Conservation (phyloP, 805 yeast species). For the Torulaspora indica region DNA sequence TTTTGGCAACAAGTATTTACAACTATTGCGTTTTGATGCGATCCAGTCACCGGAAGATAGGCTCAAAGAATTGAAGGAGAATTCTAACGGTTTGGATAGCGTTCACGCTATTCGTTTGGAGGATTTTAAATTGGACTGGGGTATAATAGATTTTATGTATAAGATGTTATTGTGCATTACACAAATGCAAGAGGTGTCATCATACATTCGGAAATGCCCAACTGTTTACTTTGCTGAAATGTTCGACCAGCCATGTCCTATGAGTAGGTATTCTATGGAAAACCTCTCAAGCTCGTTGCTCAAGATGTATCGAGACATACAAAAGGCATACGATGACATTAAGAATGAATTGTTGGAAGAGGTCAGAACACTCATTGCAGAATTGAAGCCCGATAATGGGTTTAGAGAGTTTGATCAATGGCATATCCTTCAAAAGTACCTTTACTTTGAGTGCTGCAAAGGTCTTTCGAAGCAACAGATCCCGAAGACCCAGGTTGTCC, state of each 20-base stretch:
- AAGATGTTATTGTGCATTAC: constrained; percentile 14
- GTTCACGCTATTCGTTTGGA: constrained; percentile 15
- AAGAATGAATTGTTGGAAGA: constrained; percentile 8
- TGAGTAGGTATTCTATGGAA: constrained; percentile 4
- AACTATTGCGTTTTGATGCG: constrained; percentile 15
- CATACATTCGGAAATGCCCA: constrained; percentile 16
- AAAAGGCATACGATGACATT: constrained; percentile 6
- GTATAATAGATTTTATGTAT: constrained; percentile 16
- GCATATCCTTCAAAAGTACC: constrained; percentile 17
- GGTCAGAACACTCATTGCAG: constrained; percentile 11
- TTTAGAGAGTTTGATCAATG: constrained; percentile 11
- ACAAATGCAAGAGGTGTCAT: constrained; percentile 15
- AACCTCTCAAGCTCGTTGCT: constrained; percentile 1
- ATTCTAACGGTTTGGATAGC: not conserved
- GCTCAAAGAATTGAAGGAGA: constrained; percentile 11
- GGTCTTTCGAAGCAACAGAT: constrained; percentile 12
- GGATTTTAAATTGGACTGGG: constrained; percentile 12
- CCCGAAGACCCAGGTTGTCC: constrained; percentile 19
- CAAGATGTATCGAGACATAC: constrained; percentile 7
- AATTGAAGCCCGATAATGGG: constrained; percentile 13
- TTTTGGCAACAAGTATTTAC: constrained; percentile 20
- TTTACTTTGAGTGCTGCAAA: constrained; percentile 12
- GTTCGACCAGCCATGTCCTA: constrained; percentile 6
- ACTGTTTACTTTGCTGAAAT: constrained; percentile 21
- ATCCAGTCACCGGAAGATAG: constrained; percentile 10